Conservation (phyloP, 148 eudicot genomes). For the Silene conica region DNA sequence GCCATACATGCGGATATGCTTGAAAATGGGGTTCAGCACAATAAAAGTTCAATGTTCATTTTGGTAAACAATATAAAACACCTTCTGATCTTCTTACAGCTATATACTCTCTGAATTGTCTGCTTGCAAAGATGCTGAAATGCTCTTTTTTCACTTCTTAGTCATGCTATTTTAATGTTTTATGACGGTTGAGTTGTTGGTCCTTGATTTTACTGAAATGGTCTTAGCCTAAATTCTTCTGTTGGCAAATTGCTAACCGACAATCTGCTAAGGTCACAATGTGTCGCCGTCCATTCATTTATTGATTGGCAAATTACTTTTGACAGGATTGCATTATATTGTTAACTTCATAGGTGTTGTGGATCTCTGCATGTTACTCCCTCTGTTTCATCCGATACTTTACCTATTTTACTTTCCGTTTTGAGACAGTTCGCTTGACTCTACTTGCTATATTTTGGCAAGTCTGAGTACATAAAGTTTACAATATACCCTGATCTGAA, state of each 20-base stretch:
- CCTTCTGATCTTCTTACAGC: conserved; percentile 11
- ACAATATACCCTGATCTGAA: too few relatives aligned
- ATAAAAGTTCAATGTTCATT: conserved; percentile 43
- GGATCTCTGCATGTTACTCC: too few relatives aligned
- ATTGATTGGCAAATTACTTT: too few relatives aligned
- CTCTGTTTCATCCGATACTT: too few relatives aligned
- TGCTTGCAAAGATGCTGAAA: conserved; percentile 3
- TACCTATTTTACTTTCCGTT: too few relatives aligned
- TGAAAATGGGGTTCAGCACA: conserved; percentile 68
- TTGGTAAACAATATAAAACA: conserved; percentile 41
- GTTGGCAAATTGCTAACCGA: neutral
- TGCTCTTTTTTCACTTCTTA: neutral
- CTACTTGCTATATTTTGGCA: too few relatives aligned
- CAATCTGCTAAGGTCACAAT: neutral
- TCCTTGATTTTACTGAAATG: neutral
- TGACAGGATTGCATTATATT: too few relatives aligned
- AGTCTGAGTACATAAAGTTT: too few relatives aligned
- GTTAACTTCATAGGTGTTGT: too few relatives aligned
- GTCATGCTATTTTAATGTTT: neutral
- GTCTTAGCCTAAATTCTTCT: neutral
- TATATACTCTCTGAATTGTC: neutral
- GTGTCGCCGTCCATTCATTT: neutral
- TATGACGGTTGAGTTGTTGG: neutral
- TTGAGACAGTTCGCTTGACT: too few relatives aligned
- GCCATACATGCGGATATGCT: conserved; percentile 83